Evolutionary conservation across 768 basidiomycete species (phyloP), one percentile per base, ranked within the genome.

Genomic region (Xerocomus potaroensis): DNA sequence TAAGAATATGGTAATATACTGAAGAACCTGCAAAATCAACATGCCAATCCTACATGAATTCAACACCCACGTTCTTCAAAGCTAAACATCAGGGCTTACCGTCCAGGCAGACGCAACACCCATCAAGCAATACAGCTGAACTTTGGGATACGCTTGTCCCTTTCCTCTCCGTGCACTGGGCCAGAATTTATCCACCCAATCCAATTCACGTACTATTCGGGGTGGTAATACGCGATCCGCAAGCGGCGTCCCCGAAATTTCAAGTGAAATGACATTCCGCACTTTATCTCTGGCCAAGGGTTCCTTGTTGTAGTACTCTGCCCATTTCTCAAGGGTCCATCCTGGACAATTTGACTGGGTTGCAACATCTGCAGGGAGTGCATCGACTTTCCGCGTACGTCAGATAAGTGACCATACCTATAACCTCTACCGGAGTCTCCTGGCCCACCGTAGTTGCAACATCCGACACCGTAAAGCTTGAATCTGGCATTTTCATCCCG

Each of bases 161-260:
- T 80, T 80, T 30, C 82, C 81, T 63, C 82, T 86, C 57, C 81
- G 78, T 38, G 80, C 81, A 47, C 75, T 76, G 0, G 93, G 93
- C 95, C 95, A 99, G 64, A 84, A 90, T 50, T 86, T 88, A 63
- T 96, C 92, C 6, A 97, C 95, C 95, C 95, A 99, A 59, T 97
- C 96, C 54, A 97, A 64, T 46, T 97, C 90, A 43, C 88, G 76
- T 30, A 90, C 87, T 19, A 97, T 65, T 50, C 80, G 78, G 2
- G 95, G 95, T 4, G 93, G 92, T 3, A 81, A 67, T 19, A 99
- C 82, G 63, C 77, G 75, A 54, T 88, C 80, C 8, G 84, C 86
- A 7, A 98, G 74, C 41, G 78, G 71, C 3, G 91, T 92, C 7
- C 89, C 91, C 2, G 90, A 90, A 21, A 98, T 84, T 64, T 99